Evolutionary conservation across 495 filamentous ascomycete species (phyloP).

Genomic region (Aspergillus sclerotioniger): DNA sequence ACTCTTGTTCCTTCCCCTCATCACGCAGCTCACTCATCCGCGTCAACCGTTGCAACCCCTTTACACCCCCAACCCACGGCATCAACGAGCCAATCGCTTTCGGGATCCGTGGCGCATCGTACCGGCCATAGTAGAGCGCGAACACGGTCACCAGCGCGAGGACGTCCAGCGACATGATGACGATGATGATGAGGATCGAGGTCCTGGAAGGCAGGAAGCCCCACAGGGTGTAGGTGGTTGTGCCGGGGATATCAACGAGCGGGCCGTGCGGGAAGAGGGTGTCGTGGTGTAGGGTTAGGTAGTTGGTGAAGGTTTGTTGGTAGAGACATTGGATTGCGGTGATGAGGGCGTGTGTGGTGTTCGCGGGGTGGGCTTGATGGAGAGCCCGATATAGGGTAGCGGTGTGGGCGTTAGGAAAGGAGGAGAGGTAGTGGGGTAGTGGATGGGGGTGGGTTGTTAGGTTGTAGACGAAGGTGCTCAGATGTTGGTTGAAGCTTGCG

Average conservation of each 20-base stretch:
- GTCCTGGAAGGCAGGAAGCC: constrained; percentile 17
- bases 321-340: constrained; percentile 15
- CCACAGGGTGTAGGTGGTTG: constrained; percentile 10
- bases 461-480: not conserved
- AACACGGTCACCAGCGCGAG: constrained; percentile 20
- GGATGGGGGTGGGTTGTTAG: constrained; percentile 2
- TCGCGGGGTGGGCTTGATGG: not conserved
- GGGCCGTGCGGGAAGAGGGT: constrained; percentile 9
- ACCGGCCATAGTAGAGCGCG: constrained; percentile 13
- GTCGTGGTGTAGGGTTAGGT: constrained; percentile 18
- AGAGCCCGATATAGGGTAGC: no score
- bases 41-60: no score
- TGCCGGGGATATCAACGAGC: not conserved
- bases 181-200: constrained; percentile 21
- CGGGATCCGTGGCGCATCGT: constrained; percentile 22
- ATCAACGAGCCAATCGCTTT: constrained; percentile 24
- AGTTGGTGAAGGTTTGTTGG: constrained; percentile 19
- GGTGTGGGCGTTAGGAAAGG: not conserved
- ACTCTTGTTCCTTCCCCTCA: not conserved
- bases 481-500: constrained; percentile 13
- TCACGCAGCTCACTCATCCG: not conserved
- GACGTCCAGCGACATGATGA: constrained; percentile 24
- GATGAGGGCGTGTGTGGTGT: no score
- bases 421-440: not conserved
- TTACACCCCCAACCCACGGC: constrained; percentile 18